Evolutionary conservation across 176 grass and related monocot genomes (phyloP), one percentile per base, ranked within the genome.

Genomic region (Triticum dicoccoides): DNA sequence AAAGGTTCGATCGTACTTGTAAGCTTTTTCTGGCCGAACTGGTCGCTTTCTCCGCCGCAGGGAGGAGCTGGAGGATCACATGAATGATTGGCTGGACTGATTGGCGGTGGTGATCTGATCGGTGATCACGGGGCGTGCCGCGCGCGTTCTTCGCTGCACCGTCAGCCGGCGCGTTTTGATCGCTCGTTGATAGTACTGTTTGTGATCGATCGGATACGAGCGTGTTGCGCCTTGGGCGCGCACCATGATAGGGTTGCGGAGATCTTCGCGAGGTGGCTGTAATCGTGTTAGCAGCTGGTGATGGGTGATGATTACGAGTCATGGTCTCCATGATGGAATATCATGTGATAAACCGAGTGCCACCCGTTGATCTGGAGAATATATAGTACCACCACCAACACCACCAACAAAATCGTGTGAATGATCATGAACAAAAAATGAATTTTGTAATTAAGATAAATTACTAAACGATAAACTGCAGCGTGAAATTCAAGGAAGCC

Each of bases 71-170:
- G 30, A 35, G 32, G 62, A 78, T 68, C 62, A 42, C 33, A 82
- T 25, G 45, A 3, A 29, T 56, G 74, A 77, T 17, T 52, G 49
- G 14, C n/a, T 59, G 24, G 4, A 52, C 11, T 77, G 41, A 2
- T 2, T 42, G 23, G 52, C 41, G 25, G 17, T 2, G 15, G 5
- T 82, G 12, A 39, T 20, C 30, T 12, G 29, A 20, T 62, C 65
- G 6, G 14, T 67, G 45, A 32, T 49, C 38, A 32, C 9, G 15
- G 59, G 78, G 14, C 15, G 45, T 20, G 32, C 23, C 23, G 52
- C 10, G 77, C 85, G 75, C 32, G 39, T 84, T 84, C 81, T 25
- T 65, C 75, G 66, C n/a, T 81, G 81, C 66, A 51, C 41, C 54
- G 52, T 65, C 54, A 4, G 64, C 17, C 52, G 0, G 5, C 1